Evolutionary conservation across 768 basidiomycete genomes (phyloP), one percentile per base, ranked within the genome.

Genomic region (Porphyrellus cyaneotinctus): DNA sequence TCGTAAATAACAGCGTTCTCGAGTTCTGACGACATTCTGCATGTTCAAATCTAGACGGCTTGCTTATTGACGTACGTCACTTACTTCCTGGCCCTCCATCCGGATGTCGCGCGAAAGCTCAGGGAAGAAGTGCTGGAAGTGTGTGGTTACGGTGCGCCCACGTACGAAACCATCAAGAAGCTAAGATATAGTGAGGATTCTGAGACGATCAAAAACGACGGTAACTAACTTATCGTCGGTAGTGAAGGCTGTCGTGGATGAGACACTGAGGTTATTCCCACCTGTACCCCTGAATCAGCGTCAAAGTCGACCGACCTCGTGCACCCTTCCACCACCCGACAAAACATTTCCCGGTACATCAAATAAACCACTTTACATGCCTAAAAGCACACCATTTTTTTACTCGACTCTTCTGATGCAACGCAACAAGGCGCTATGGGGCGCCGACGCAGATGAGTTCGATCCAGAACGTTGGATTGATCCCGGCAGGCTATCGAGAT

Each of bases 171-270:
- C 28, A 76, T 89, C 56, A 77, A 75, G 58, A 68, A 78, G 32
- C 70, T 89, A 67, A 84, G 77, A 71, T 88, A 89, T 64, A 75
- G 88, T 89, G 39, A 56, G 79, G 3, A 24, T 47, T 39, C 13
- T 38, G 44, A 28, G n/a, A 60, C 26, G 18, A 42, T 39, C 36
- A 46, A 14, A 41, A 24, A 55, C 2, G 30, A 28, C 48, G 26
- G 13, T 28, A 13, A 43, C 54, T 63, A 8, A 58, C 47, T n/a
- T 32, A 10, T 47, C 36, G 10, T 23, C 17, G 49, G 52, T 43
- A 82, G 86, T 88, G 74, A 80, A 82, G 53, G 87, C 87, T 12
- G 85, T 90, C 33, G 79, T 91, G 37, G 87, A 91, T 55, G 90
- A 92, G 62, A 84, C 84, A 0, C 74, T 92, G 22, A 77, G 89